Evolutionary conservation across 306 rosid genomes (phyloP).

Genomic region (Begonia loranthoides): DNA sequence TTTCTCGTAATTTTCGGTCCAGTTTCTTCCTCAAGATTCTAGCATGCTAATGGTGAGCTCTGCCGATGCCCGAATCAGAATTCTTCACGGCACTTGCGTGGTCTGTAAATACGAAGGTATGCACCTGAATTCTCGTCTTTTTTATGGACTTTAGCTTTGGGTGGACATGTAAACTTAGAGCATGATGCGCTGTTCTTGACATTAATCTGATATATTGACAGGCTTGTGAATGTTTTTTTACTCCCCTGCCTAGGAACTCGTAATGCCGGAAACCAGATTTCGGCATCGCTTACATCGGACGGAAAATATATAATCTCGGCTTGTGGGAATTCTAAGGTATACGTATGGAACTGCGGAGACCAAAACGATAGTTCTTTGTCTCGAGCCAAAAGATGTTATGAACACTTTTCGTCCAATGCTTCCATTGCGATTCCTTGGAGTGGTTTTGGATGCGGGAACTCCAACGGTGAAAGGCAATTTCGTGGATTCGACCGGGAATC

Average conservation of each 20-base stretch:
- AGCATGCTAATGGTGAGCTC: constrained; percentile 12
- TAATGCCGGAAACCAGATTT: constrained; percentile 37
- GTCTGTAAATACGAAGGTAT: constrained; percentile 12
- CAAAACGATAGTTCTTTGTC: constrained; percentile 10
- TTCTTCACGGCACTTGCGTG: constrained; percentile 10
- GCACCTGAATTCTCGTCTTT: no score
- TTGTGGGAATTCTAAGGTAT: constrained; percentile 75
- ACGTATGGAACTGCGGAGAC: constrained; percentile 55
- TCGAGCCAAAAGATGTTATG: constrained; percentile 10
- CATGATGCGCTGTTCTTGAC: no score
- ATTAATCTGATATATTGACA: no score
- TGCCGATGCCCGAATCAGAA: constrained; percentile 14
- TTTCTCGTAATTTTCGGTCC: not conserved
- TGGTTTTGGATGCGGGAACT: constrained; percentile 31
- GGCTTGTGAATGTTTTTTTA: no score
- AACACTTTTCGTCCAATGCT: constrained; percentile 60
- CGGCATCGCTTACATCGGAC: constrained; percentile 69
- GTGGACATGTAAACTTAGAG: no score
- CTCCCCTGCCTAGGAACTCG: constrained; percentile 36
- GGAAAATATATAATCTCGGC: constrained; percentile 88
- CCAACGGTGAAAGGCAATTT: constrained; percentile 22
- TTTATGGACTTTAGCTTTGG: no score
- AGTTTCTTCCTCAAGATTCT: constrained; percentile 13
- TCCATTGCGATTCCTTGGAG: constrained; percentile 76
- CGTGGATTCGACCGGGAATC: constrained; percentile 19